A percentile compares a stretch with the other conserved stretches of the same genome.
Conservation (phyloP, 2,329 filamentous ascomycete genomes). For the Colletotrichum sp. region DNA sequence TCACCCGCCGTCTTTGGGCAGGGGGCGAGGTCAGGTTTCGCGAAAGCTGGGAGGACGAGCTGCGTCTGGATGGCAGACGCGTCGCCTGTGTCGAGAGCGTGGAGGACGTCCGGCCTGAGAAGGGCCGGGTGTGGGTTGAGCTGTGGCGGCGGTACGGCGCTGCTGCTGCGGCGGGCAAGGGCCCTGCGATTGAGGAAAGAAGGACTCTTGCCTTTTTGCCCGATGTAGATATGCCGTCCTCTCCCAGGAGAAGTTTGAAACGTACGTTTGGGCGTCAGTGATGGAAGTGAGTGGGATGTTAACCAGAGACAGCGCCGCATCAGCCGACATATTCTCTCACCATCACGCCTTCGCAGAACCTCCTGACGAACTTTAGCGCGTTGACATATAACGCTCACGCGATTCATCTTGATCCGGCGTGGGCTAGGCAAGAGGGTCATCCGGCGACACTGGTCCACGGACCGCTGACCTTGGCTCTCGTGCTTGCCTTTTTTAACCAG, state of each 20-base stretch:
- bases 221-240: conserved; percentile 22
- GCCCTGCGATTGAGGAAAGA: conserved; percentile 47
- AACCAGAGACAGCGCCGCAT: conserved; percentile 33
- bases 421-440: conserved; percentile 77
- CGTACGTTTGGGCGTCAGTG: conserved; percentile 24
- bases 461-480: conserved; percentile 78
- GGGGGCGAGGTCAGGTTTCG: conserved; percentile 73
- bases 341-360: conserved; percentile 68
- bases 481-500: conserved; percentile 68
- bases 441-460: conserved; percentile 83
- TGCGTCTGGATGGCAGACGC: conserved; percentile 43
- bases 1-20: conserved; percentile 85
- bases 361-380: conserved; percentile 90
- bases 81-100: conserved; percentile 53
- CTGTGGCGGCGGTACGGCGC: conserved; percentile 50
- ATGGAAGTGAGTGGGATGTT: background rate
- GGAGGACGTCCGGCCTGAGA: conserved; percentile 37
- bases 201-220: conserved; percentile 60
- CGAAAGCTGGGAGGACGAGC: conserved; percentile 26
- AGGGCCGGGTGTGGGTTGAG: conserved; percentile 53
- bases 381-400: conserved; percentile 91
- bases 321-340: conserved; percentile 39
- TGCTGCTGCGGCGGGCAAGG: conserved; percentile 15
- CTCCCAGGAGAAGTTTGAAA: conserved; percentile 27
- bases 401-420: conserved; percentile 83